These are phyloP conservation scores for Picea sitchensis DNA, from an alignment of 75 land plant genomes.

Conservation along the genomic window DNA sequence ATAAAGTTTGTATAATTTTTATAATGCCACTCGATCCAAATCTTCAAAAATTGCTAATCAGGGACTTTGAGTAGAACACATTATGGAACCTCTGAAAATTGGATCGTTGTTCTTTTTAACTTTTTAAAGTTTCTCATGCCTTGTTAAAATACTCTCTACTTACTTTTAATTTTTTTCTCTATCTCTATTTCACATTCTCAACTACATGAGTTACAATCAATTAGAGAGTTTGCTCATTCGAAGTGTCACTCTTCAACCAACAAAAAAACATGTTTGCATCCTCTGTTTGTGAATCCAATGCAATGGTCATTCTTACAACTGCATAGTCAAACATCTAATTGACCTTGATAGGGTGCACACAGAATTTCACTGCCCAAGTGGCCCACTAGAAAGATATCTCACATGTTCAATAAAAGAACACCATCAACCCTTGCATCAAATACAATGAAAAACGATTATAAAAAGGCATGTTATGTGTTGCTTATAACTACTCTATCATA, in stretches of 20 bases:
- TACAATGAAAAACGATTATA: too few species aligned
- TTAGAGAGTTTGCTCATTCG: conserved; percentile 4
- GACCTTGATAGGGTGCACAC: too few species aligned
- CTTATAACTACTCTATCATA: too few species aligned
- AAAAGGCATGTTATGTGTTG: too few species aligned
- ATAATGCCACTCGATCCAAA: not conserved
- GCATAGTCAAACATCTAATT: too few species aligned
- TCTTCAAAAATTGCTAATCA: conserved; percentile 14
- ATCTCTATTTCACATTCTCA: conserved; percentile 70
- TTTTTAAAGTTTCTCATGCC: conserved; percentile 38
- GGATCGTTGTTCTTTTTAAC: too few species aligned
- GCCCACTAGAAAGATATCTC: too few species aligned
- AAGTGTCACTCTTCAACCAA: not conserved
- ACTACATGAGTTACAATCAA: conserved; percentile 59
- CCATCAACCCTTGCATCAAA: too few species aligned
- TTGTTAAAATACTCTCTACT: conserved; percentile 23
- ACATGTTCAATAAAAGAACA: too few species aligned
- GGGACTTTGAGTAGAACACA: too few species aligned
- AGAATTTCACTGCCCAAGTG: too few species aligned
- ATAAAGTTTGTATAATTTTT: conserved; percentile 37
- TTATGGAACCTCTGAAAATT: conserved; percentile 56
- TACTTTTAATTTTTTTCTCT: conserved; percentile 30
- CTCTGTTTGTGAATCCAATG: not conserved
- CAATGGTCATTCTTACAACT: not conserved
- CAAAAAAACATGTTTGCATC: conserved; percentile 1